Evolutionary conservation across 2,329 filamentous ascomycete species (phyloP), one percentile per base, ranked within the genome.

Genomic region (Aspergillus sp.): DNA sequence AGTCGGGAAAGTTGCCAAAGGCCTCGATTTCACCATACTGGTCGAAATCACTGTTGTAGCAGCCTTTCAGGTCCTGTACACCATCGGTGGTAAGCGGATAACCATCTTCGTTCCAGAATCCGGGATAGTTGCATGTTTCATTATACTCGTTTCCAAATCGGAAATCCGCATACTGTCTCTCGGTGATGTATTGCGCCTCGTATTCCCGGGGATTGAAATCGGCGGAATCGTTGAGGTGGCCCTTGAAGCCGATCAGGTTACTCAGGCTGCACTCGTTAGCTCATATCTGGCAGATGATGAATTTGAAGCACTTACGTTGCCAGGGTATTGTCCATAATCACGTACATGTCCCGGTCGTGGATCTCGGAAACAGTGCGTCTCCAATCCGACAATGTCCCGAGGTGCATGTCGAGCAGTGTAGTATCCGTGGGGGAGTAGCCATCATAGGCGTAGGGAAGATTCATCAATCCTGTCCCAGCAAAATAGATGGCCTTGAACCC

Each of bases 321-420:
- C 58, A 85, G 74, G 2, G 82, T 85, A 55, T 84, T 84, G 58
- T 85, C 82, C 46, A 85, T 62, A 29, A 85, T 66, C 33, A 85
- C 78, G 64, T 83, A 83, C 80, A 85, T 85, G 42, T 72, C 76
- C 29, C 77, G 71, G 3, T 63, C 61, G 53, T 85, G 82, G n/a
- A 85, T 80, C 38, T 79, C 79, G 6, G 73, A 66, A 40, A 85
- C 76, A 2, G 75, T 73, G 37, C 67, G 60, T 53, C 79, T 74
- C 79, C 80, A 85, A 43, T 71, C 66, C 12, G 74, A 61, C 42
- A 85, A 76, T 39, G 72, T 75, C 12, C 81, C 82, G 49, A 78
- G 79, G 55, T 85, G 82, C 37, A 75, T 71, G 54, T 85, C 82
- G 10, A 85, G 69, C 27, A 84, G 69, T 0, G 81, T 83, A 29